Evolutionary conservation across 2,329 filamentous ascomycete species (phyloP), one percentile per base, ranked within the genome.

Genomic region (Spiromastix sp.): DNA sequence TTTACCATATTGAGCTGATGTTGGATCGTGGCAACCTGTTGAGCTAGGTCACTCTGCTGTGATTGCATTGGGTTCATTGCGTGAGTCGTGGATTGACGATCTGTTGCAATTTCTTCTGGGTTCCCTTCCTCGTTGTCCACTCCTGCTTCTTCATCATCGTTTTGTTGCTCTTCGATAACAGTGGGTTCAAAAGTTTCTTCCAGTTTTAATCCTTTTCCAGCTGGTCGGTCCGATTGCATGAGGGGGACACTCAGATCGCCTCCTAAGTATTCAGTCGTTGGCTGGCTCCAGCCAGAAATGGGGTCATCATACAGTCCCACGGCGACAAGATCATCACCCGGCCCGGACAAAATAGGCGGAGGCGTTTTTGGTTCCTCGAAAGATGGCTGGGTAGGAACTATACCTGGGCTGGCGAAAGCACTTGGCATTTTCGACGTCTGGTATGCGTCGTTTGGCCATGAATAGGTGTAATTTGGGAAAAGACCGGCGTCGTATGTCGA

Each of bases 241-340:
- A 36, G 27, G 8, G 40, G 38, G 10, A 34, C 20, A 16, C 25
- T 11, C 19, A 36, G 8, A 4, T 21, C 13, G 11, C 24, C 26
- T 11, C 36, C 15, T 21, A 34, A 37, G 12, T 29, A 28, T 12
- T n/a, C 11, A 10, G 22, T 4, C 10, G 20, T 15, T 55, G 55
- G 58, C 76, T 68, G 59, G 72, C 67, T 56, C 74, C 61, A 36
- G 72, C 53, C 33, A 67, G 61, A 19, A 67, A 61, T 79, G 0
- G 81, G 81, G 4, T 73, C 64, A 48, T 85, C 83, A 55, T 91
- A 91, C 0, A 91, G 70, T 1, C 84, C 84, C 72, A 91, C 79
- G 13, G 83, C 83, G n/a, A 86, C 70, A 2, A 89, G 68, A 40
- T 85, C 79, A 49, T 86, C 81, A 24, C 76, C 79, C 10, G 71